phyloP scores from a whole-genome alignment of 805 yeast genomes.

The Danielozyma ontarioensis region DNA sequence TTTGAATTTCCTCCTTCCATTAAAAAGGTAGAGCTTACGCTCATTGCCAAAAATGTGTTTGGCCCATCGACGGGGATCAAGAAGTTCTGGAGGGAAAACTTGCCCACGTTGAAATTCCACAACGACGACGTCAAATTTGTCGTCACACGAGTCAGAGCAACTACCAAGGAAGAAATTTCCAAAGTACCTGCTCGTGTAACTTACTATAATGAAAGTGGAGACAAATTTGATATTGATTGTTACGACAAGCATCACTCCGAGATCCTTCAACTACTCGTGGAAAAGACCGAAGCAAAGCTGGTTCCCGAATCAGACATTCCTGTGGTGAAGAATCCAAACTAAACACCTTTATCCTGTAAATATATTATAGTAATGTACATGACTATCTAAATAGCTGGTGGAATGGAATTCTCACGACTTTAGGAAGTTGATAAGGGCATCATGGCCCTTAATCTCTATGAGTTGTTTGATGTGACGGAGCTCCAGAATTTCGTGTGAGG shows the following conservation, averaged over 20 bases:
- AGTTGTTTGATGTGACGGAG: conserved; percentile 53
- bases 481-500: conserved; percentile 40
- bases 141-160: conserved; percentile 49
- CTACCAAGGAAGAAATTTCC: conserved; percentile 35
- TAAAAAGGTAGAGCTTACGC: conserved; percentile 44
- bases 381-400: too few species aligned
- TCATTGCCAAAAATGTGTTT: conserved; percentile 36
- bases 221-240: conserved; percentile 46
- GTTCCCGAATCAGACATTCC: conserved; percentile 47
- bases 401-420: too few species aligned
- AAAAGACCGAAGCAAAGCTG: conserved; percentile 44
- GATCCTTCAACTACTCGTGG: conserved; percentile 54
- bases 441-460: conserved; percentile 66
- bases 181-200: conserved; percentile 44
- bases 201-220: conserved; percentile 29
- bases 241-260: conserved; percentile 42
- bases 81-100: conserved; percentile 66
- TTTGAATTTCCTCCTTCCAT: conserved; percentile 17
- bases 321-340: background rate
- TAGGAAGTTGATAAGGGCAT: conserved; percentile 56
- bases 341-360: background rate
- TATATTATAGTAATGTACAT: too few species aligned
- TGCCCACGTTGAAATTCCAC: conserved; percentile 78
- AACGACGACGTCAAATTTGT: conserved; percentile 66
- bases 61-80: conserved; percentile 63